A percentile compares a stretch with the other conserved stretches of the same genome.
phyloP scores from a whole-genome alignment of 1,139 yeast genomes.

The Debaryomyces nepalensis region DNA sequence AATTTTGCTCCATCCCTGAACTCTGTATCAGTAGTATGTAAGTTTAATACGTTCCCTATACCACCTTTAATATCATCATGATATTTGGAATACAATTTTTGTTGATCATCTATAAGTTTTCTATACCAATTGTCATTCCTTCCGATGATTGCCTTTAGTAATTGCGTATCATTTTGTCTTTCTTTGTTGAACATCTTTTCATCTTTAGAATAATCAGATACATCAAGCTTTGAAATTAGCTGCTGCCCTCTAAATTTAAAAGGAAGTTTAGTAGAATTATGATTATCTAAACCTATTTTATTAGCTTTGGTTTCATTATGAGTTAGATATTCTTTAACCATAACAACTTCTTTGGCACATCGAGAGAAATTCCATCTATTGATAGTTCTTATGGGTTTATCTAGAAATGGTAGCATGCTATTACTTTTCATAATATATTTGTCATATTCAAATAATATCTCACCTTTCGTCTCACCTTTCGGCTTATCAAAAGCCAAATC shows the following conservation, averaged over 20 bases:
- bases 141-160: constrained; percentile 32
- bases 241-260: not conserved
- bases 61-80: constrained; percentile 12
- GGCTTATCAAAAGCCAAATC: constrained; percentile 31
- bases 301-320: not conserved
- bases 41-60: not conserved
- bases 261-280: not conserved
- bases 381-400: constrained; percentile 29
- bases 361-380: constrained; percentile 42
- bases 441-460: constrained; percentile 39
- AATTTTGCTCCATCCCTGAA: constrained; percentile 6
- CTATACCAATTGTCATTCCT: constrained; percentile 28
- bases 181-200: not conserved
- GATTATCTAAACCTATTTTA: not conserved
- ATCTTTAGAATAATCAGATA: not conserved
- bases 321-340: constrained; percentile 17
- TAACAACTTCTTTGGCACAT: constrained; percentile 35
- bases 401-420: constrained; percentile 17
- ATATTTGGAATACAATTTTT: constrained; percentile 13
- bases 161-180: constrained; percentile 22
- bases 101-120: constrained; percentile 25
- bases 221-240: constrained; percentile 8
- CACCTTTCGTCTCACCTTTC: constrained; percentile 11
- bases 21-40: not conserved
- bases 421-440: no score